Percentiles rank a stretch among this genome's conserved stretches.
phyloP scores from a whole-genome alignment of 129 eudicot species.

The Heracleum sosnowskyi region DNA sequence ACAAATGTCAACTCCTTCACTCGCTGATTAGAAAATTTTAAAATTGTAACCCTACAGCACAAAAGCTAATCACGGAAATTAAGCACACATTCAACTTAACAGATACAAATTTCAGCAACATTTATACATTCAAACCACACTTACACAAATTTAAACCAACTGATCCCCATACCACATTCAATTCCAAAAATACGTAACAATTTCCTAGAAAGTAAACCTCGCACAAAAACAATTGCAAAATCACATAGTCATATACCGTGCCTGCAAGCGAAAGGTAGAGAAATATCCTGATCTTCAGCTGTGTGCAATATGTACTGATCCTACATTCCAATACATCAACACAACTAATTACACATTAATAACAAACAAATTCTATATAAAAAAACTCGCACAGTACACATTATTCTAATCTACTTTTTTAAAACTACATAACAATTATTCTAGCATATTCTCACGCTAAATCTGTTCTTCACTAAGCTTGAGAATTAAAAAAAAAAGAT shows the following conservation, averaged over 20 bases:
- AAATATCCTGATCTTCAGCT: slow-evolving; percentile 77
- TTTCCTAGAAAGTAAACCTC: background rate
- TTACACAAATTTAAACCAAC: background rate
- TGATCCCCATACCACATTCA: background rate
- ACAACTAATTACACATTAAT: background rate
- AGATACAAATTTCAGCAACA: background rate
- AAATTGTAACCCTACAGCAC: background rate
- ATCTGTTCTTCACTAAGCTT: background rate
- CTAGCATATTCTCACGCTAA: background rate
- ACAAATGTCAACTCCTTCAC: too few relatives aligned
- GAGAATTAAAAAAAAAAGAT: background rate
- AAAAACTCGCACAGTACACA: background rate
- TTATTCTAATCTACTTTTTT: background rate
- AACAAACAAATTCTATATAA: background rate
- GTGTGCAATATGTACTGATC: slow-evolving; percentile 92
- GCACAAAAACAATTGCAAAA: background rate
- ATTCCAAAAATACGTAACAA: too few relatives aligned
- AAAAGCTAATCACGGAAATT: background rate
- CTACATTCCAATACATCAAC: slow-evolving; percentile 33
- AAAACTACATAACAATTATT: background rate
- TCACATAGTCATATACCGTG: slow-evolving; percentile 57
- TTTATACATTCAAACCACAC: too few relatives aligned
- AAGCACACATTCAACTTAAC: background rate
- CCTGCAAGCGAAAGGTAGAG: slow-evolving; percentile 95
- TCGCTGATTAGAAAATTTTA: too few relatives aligned